phyloP scores from a whole-genome alignment of 2,329 filamentous ascomycete species.

The Dryadomyces quercivorus region DNA sequence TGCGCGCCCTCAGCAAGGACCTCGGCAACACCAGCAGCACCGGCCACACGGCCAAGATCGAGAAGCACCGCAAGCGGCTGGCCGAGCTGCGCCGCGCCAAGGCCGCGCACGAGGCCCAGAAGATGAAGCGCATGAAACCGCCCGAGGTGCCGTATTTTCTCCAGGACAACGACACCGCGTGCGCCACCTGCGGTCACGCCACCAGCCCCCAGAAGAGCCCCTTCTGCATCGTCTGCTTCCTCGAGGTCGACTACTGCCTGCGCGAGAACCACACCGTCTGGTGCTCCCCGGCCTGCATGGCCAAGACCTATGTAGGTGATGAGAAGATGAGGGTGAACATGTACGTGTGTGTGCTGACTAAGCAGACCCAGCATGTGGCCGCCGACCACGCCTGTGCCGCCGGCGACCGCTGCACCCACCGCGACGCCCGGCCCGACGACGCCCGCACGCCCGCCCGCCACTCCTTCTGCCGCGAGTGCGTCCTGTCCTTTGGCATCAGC shows the following conservation, averaged over 20 bases:
- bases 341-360: background rate
- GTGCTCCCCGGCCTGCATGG: constrained; percentile 11
- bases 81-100: constrained; percentile 51
- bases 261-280: constrained; percentile 11
- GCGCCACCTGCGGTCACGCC: constrained; percentile 8
- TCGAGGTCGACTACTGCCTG: constrained; percentile 12
- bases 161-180: constrained; percentile 5
- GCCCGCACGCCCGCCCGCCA: constrained; percentile 1
- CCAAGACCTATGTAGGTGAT: constrained; percentile 3
- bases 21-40: constrained; percentile 5
- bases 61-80: constrained; percentile 18
- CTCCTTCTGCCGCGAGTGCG: constrained; percentile 21
- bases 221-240: constrained; percentile 12
- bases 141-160: constrained; percentile 11
- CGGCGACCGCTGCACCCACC: constrained; percentile 7
- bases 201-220: constrained; percentile 7
- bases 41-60: constrained; percentile 13
- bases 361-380: constrained; percentile 5
- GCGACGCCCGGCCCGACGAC: background rate
- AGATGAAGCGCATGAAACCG: constrained; percentile 26
- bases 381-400: constrained; percentile 9
- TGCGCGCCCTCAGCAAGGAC: background rate
- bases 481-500: constrained; percentile 15
- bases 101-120: constrained; percentile 31
- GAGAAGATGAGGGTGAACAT: no score